Evolutionary conservation across 257 asterid species (phyloP), one percentile per base, ranked within the genome.

Genomic region (Solanum pimpinellifolium): DNA sequence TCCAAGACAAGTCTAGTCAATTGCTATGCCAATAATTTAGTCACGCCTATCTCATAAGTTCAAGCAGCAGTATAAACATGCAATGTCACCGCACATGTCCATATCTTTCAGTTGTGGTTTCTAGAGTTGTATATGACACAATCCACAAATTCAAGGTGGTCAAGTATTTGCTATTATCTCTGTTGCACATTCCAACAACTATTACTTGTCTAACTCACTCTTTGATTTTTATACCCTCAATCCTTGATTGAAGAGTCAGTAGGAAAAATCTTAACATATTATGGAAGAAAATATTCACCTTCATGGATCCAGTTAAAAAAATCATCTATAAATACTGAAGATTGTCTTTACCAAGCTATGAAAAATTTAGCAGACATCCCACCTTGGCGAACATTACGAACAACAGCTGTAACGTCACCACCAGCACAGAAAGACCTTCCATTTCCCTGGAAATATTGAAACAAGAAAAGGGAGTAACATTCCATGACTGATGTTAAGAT

Each of bases 401-500:
- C 97, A 88, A 94, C 95, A 72, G 94, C 94, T 14, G 98, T 93
- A 88, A 94, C 98, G 92, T 97, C 99, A 81, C 96, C 99, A 81
- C 99, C 99, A 29, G 98, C 97, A 94, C 98, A 97, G 89, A 95
- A 97, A 89, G 99, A 95, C 90, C 98, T 94, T 83, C 99, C 99
- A 37, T 89, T 92, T 72, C 98, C 98, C 99, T 94, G 86, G 37
- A 77, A 86, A 23, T 12, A 18, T 85, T 39, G 33, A 39, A 44
- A 47, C 59, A 70, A 46, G 80, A 42, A 62, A 87, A 74, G 82
- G 59, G 59, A 83, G 23, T 66, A 80, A 11, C 39, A 60, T 20
- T 41, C 31, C 33, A 39, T 69, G 41, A 42, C n/a, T 78, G 72
- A 42, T 29, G 60, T 65, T 65, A 65, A 41, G 44, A 31, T 60